phyloP scores from a whole-genome alignment of 106 monocot genomes.

The Ottelia alismoides region DNA sequence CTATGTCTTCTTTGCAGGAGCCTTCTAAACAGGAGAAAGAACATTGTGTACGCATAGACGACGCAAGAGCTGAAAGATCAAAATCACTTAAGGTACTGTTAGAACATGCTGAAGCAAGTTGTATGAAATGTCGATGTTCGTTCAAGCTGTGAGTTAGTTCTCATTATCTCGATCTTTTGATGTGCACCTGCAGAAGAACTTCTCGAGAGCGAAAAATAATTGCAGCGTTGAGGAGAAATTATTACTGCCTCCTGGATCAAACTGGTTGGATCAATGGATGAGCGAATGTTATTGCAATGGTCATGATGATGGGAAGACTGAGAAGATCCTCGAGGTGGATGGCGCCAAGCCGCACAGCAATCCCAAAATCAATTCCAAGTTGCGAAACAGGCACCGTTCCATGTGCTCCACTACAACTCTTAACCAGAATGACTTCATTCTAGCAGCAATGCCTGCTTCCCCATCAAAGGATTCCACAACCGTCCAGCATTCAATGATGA shows the following conservation, averaged over 20 bases:
- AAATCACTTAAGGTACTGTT: conserved; percentile 26
- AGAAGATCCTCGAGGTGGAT: conserved; percentile 62
- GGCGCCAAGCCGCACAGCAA: conserved; percentile 29
- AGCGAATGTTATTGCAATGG: conserved; percentile 38
- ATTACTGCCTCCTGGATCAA: conserved; percentile 23
- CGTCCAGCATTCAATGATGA: conserved; percentile 18
- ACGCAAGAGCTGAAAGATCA: neutral
- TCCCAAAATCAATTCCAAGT: conserved; percentile 5
- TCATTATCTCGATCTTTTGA: neutral
- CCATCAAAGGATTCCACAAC: conserved; percentile 38
- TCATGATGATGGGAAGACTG: conserved; percentile 48
- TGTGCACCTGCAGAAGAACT: conserved; percentile 20
- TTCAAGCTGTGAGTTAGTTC: neutral
- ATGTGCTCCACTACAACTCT: no score
- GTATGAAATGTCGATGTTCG: no score
- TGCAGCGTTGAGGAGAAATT: conserved; percentile 4
- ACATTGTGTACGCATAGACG: neutral
- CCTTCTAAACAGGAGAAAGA: conserved; percentile 54
- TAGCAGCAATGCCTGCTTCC: conserved; percentile 27
- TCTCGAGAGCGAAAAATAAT: conserved; percentile 6
- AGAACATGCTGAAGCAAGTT: no score
- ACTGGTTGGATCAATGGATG: conserved; percentile 63
- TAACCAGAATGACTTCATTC: conserved; percentile 25
- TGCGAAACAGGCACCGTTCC: conserved; percentile 9
- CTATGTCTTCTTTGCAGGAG: no score